phyloP scores from a whole-genome alignment of 768 basidiomycete species.

The Mycena polygramma region DNA sequence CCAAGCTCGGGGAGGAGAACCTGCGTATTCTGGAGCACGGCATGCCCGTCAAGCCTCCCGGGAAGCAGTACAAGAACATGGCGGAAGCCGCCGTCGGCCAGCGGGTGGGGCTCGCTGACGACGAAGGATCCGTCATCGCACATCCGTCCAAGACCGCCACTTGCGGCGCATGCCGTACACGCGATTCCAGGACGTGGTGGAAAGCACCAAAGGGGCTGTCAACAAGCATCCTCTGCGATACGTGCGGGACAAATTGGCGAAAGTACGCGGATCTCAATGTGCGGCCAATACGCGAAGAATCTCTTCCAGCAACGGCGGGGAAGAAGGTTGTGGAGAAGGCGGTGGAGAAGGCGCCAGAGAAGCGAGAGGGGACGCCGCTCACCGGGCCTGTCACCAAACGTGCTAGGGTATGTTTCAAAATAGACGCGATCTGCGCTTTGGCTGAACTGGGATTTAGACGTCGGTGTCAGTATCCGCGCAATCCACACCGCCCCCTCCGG shows the following conservation, averaged over 20 bases:
- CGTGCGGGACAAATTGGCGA: conserved; percentile 89
- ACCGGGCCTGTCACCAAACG: conserved; percentile 60
- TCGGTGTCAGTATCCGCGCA: conserved; percentile 60
- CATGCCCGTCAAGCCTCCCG: conserved; percentile 50
- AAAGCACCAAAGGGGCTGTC: conserved; percentile 90
- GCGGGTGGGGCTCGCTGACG: conserved; percentile 69
- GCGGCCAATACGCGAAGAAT: conserved; percentile 78
- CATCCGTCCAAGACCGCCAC: conserved; percentile 67
- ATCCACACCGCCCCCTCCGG: conserved; percentile 74
- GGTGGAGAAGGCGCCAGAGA: conserved; percentile 55
- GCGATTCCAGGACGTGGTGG: conserved; percentile 89
- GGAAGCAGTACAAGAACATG: conserved; percentile 51
- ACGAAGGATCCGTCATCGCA: conserved; percentile 82
- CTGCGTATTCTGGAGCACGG: conserved; percentile 58
- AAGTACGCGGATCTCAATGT: conserved; percentile 94
- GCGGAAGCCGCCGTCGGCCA: conserved; percentile 60
- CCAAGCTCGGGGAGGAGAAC: conserved; percentile 79
- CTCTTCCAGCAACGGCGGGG: conserved; percentile 51
- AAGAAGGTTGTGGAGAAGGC: conserved; percentile 46
- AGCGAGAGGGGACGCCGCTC: conserved; percentile 73
- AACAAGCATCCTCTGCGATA: conserved; percentile 85
- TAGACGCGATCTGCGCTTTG: background rate
- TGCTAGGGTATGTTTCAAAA: conserved; percentile 55
- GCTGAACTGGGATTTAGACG: conserved; percentile 51
- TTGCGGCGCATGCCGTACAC: conserved; percentile 89